Base-by-base conservation (phyloP, 2,329 filamentous ascomycete species). In the Aurifilum marmelostoma region DNA sequence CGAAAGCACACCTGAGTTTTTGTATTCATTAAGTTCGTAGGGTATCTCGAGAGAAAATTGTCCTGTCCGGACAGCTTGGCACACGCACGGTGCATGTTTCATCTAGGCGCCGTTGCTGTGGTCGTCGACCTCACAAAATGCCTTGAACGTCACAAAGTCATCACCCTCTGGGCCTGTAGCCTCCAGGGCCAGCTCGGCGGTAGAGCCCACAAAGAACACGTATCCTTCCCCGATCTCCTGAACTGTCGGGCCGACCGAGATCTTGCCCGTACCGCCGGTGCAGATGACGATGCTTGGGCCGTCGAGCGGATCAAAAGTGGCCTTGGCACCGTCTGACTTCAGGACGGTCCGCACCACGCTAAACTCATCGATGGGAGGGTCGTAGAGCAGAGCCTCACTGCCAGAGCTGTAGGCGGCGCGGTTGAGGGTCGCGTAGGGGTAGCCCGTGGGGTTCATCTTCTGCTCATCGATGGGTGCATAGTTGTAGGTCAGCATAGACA, bases 301-400 rank as follows among this genome's bases (percentile, higher is more conserved):
- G 8, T 91, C 89, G 63, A 99, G 88, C 0, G 89, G 86, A 71
- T 97, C 94, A 75, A 99, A 97, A 0, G 92, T 97, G 0, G 89
- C 93, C 80, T 97, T 97, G 39, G 92, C 88, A 2, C 89, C 91
- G 0, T 84, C 83, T 24, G 84, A 85, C 73, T 90, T 91, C 47
- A 99, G 83, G 14, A 91, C 87, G 0, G 92, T 91, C 75, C 93
- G 90, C 61, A 97, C 88, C 21, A 99, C 95, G 73, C 90, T 91
- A 79, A 99, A 99, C 78, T 99, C 96, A 65, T 97, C 93, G 72
- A 99, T 99, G 0, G 96, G 96, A 0, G 96, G 96, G 76, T 99
- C 92, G 79, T 99, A 99, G 21, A 98, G 87, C 12, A 87, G 83
- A 3, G 89, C 87, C 8, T 88, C 84, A 2, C 92, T 95, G 63